A percentile compares a stretch with the other conserved stretches of the same genome.
These are phyloP conservation scores for Fusarium tjaetaba DNA, from an alignment of 2,329 filamentous ascomycete species.

Conservation along the genomic window DNA sequence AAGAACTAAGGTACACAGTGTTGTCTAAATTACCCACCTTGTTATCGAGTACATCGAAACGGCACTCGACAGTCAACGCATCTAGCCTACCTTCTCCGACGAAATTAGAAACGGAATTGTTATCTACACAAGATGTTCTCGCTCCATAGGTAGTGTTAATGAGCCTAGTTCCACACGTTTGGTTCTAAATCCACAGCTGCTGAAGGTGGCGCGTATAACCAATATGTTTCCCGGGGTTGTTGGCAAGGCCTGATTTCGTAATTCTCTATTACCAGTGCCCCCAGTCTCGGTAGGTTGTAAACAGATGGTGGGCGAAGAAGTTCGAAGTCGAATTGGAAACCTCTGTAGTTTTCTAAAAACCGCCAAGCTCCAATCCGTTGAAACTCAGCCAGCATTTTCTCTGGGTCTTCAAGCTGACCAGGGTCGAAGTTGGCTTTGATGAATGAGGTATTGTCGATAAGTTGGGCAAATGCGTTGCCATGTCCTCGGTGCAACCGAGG, in stretches of 20 bases:
- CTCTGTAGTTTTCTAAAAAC: accelerated
- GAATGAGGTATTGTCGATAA: neutral
- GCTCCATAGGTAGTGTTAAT: accelerated
- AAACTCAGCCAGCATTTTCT: neutral
- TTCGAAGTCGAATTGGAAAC: neutral
- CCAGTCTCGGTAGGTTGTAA: accelerated
- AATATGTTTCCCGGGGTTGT: neutral
- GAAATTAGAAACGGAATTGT: accelerated
- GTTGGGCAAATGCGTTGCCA: neutral
- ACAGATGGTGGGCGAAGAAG: accelerated
- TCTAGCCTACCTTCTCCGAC: neutral
- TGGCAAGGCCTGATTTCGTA: neutral
- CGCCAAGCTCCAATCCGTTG: accelerated
- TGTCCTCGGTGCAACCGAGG: neutral
- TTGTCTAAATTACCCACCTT: accelerated
- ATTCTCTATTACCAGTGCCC: neutral
- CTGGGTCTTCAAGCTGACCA: neutral
- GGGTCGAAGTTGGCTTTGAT: neutral
- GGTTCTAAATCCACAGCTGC: neutral
- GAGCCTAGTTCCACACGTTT: accelerated
- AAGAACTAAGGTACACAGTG: neutral
- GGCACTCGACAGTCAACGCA: neutral
- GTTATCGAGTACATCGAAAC: accelerated
- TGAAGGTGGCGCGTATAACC: neutral
- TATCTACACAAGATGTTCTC: accelerated